Conservation (phyloP, 2,329 filamentous ascomycete genomes). For the Cladosporium oxysporum region DNA sequence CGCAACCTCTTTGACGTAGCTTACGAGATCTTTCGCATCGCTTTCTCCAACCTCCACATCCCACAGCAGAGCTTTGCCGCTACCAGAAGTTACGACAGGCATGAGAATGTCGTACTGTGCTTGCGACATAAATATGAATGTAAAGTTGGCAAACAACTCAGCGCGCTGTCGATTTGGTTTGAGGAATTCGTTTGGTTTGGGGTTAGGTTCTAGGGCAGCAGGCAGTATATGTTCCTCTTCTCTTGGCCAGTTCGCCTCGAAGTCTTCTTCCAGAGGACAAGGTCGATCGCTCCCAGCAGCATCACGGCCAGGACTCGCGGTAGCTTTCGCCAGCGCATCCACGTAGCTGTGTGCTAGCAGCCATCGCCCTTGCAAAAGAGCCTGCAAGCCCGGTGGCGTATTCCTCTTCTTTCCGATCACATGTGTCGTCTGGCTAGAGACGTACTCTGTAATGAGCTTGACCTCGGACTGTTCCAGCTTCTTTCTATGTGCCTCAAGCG, state of each 20-base stretch:
- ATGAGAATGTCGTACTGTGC: conserved; percentile 75
- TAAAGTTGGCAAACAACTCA: conserved; percentile 81
- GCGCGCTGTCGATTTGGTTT: conserved; percentile 65
- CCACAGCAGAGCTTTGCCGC: conserved; percentile 76
- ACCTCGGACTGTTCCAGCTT: conserved; percentile 83
- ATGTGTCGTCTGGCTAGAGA: conserved; percentile 73
- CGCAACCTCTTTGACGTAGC: conserved; percentile 72
- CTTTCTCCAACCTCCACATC: conserved; percentile 64
- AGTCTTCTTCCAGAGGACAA: conserved; percentile 71
- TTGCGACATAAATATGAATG: conserved; percentile 80
- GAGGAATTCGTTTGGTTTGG: conserved; percentile 64
- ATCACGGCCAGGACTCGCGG: conserved; percentile 39
- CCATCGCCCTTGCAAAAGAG: conserved; percentile 75
- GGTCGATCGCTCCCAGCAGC: conserved; percentile 27
- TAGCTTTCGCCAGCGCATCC: conserved; percentile 67
- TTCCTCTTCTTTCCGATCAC: conserved; percentile 89
- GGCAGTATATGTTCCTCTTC: conserved; percentile 71
- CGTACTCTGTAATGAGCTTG: conserved; percentile 76
- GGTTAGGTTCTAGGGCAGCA: conserved; percentile 71
- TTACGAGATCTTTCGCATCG: conserved; percentile 66
- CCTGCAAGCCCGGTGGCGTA: conserved; percentile 82
- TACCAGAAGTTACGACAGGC: conserved; percentile 72
- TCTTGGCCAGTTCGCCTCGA: conserved; percentile 76
- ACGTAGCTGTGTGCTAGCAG: conserved; percentile 76
- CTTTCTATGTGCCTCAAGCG: conserved; percentile 62